Evolutionary conservation across 768 basidiomycete species (phyloP), one percentile per base, ranked within the genome.

Genomic region (Kockovaella imperatae): DNA sequence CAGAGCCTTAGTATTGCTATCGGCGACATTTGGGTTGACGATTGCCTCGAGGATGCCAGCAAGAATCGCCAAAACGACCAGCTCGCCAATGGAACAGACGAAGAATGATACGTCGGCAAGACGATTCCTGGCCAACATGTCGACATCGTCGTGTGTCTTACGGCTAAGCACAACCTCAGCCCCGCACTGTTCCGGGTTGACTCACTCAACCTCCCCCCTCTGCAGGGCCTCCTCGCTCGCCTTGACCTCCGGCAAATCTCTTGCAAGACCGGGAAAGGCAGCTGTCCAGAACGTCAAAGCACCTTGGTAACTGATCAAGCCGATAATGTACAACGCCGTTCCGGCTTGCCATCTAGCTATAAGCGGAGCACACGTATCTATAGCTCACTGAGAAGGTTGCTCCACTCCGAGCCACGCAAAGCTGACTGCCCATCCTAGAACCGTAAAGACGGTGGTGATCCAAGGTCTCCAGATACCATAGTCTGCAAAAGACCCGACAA

Each of bases 401-500:
- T 53, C 50, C 3, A 86, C 83, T 8, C 81, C 83, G 3, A 87
- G 76, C 83, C 85, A 87, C 5, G 78, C 83, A 60, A 86, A 85
- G 3, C 82, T 83, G 2, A 85, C 80, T 0, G 75, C 80, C 17
- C 83, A 76, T 0, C 79, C 80, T 2, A 82, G 49, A 3, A 84
- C 26, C 1, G 84, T 85, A 62, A 84, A 86, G 46, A 81, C 78
- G 21, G 83, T 83, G 0, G 83, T 82, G 57, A 86, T 85, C 57
- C 84, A 83, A 2, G 84, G 84, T 61, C 83, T 79, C 84, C 83
- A 85, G 14, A 73, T 71, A n/a, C 85, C 84, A 64, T 86, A 87
- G 65, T 86, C 84, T 0, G 84, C 83, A 81, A 84, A 86, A 3
- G 83, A 82, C 3, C 84, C 84, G 24, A 86, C 78, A 11, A 77